Conservation (phyloP, 1,139 yeast species). For the Kurtzmaniella quercitrusa region DNA sequence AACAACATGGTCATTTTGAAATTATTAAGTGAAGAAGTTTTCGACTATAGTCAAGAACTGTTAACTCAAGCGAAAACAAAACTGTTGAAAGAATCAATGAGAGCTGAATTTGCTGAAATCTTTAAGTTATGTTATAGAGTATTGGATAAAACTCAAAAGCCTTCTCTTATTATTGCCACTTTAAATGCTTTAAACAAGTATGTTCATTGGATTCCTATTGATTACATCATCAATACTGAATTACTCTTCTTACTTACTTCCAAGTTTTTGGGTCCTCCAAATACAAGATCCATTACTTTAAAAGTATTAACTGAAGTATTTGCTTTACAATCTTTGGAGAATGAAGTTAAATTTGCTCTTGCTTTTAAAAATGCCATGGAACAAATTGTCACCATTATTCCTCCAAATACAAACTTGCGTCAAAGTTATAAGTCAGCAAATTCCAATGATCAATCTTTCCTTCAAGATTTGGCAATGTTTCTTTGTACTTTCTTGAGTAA, state of each 20-base stretch:
- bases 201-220: constrained; percentile 91
- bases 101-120: constrained; percentile 87
- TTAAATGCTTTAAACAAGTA: constrained; percentile 78
- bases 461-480: constrained; percentile 94
- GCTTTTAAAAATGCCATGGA: constrained; percentile 76
- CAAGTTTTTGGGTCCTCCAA: constrained; percentile 73
- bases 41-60: constrained; percentile 90
- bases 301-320: constrained; percentile 93
- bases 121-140: constrained; percentile 92
- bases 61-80: constrained; percentile 94
- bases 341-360: constrained; percentile 63
- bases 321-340: constrained; percentile 54
- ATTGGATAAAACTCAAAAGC: constrained; percentile 78
- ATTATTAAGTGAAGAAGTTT: constrained; percentile 89
- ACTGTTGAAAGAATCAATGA: constrained; percentile 76
- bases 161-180: constrained; percentile 81
- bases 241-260: constrained; percentile 66
- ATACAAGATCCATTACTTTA: constrained; percentile 78
- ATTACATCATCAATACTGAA: constrained; percentile 85
- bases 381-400: constrained; percentile 66
- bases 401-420: constrained; percentile 69
- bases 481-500: constrained; percentile 77
- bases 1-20: constrained; percentile 92
- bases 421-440: constrained; percentile 71
- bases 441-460: constrained; percentile 85